Base-by-base conservation (phyloP, 192 early-diverging fungal species). In the Coemansia sp. region DNA sequence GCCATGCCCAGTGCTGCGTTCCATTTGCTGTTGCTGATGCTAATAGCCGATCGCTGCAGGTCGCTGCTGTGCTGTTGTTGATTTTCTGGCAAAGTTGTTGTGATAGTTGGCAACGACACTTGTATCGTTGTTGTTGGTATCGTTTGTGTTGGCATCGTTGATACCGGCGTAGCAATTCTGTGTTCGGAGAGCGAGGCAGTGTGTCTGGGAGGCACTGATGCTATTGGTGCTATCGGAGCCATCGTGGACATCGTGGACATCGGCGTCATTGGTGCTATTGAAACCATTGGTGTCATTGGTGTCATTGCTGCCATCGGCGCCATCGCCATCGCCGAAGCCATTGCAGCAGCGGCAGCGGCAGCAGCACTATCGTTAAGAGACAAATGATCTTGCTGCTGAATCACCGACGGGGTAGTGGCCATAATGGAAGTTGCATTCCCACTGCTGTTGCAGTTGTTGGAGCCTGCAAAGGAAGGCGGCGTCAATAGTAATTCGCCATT, bases 1-100 rank as follows among this genome's bases (percentile, higher is more conserved):
- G 25, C 27, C 36, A 6, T 40, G 9, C 9, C 14, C 55, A 57
- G 38, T 19, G 55, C 55, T 36, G 55, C 36, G 36, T 40, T 40
- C 55, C 55, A 57, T 25, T 54, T 54, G 52, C 29, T 54, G 30
- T n/a, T 54, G 30, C 52, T 54, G 28, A 54, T 54, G 29, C 52
- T 54, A 30, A 54, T 54, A 15, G 52, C 52, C 52, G 52, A 54
- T 13, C 52, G 52, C 23, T 48, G 20, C 8, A 25, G 28, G 10
- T 54, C 52, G 27, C 29, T n/a, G n/a, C n/a, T 54, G 30, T 54
- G 52, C 0, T 29, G 52, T 9, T 25, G 45, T 8, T 48, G 45
- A 10, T 48, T 7, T 13, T 13, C 2, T 25, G 44, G 44, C 22
- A 17, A 15, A n/a, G 13, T 11, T 42, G 41, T 19, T 42, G 41